Base-by-base conservation (phyloP, 2,329 filamentous ascomycete species). In the Orbilia blumenaviensis region DNA sequence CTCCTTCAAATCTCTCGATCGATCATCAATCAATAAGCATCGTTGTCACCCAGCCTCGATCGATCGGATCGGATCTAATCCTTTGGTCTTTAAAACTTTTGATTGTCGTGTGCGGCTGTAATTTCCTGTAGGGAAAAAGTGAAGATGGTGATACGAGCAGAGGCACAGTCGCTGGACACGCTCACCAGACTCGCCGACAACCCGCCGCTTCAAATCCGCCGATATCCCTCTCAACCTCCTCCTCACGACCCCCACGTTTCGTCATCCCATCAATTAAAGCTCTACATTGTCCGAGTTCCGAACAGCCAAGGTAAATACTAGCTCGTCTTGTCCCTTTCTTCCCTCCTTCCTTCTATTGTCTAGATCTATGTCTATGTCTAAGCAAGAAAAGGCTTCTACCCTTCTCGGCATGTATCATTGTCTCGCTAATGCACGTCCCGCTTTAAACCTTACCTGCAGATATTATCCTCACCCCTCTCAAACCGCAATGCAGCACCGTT, bases 271-370 rank as follows among this genome's bases (percentile, higher is more conserved):
- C 88, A 90, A 78, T 83, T 98, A 60, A 89, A 90, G 1, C 87
- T 99, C 42, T 99, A 99, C 83, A 96, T 99, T 79, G 93, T 94
- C 36, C 87, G 94, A 79, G 94, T 99, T 0, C 95, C 95, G 0
- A 94, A 94, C 21, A 96, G 92, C 78, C 89, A 90, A 89, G 92
- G 93, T 94, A 85, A 82, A 23, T 69, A 44, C 7, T 66, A 32
- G 61, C 71, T n/a, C 16, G 32, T n/a, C n/a, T n/a, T n/a, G n/a
- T n/a, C n/a, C n/a, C n/a, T n/a, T 23, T 18, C 34, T 58, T 58
- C 66, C 32, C 61, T 56, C 27, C 34, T 38, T 50, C 25, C 46
- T 29, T 29, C 18, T 25, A 21, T n/a, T 12, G n/a, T 54, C 27
- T 18, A 66, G 27, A 8, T n/a, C n/a, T n/a, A n/a, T n/a, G n/a